Evolutionary conservation across 2,329 filamentous ascomycete genomes (phyloP).

Genomic region (Xylaria sp.): DNA sequence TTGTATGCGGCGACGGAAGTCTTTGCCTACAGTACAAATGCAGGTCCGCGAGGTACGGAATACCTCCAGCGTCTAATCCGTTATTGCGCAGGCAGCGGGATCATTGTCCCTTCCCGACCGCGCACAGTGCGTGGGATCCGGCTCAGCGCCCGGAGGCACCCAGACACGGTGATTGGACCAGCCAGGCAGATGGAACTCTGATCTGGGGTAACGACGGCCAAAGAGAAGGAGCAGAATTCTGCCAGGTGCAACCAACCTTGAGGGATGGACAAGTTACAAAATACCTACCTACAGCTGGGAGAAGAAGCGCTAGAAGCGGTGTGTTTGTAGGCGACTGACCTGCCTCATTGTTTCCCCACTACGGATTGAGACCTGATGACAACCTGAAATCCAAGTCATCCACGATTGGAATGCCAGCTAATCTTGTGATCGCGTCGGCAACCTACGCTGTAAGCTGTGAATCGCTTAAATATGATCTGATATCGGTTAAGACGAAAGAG

Average conservation of each 20-base stretch:
- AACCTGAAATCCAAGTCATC: background rate
- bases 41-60: no score
- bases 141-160: background rate
- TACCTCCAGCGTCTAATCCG: no score
- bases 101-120: no score
- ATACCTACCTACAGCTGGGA: no score
- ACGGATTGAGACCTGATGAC: background rate
- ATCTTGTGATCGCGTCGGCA: background rate
- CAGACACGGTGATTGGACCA: background rate
- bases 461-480: no score
- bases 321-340: background rate
- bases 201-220: background rate
- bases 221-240: background rate
- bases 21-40: background rate
- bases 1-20: no score
- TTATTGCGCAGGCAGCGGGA: no score
- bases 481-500: background rate
- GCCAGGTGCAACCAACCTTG: background rate
- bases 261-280: no score
- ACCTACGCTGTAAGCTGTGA: background rate
- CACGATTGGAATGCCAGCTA: background rate
- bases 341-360: background rate
- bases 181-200: background rate
- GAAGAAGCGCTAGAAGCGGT: background rate
- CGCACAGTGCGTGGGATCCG: background rate